Evolutionary conservation across 768 basidiomycete genomes (phyloP), one percentile per base, ranked within the genome.

Genomic region (Galerina marginata): DNA sequence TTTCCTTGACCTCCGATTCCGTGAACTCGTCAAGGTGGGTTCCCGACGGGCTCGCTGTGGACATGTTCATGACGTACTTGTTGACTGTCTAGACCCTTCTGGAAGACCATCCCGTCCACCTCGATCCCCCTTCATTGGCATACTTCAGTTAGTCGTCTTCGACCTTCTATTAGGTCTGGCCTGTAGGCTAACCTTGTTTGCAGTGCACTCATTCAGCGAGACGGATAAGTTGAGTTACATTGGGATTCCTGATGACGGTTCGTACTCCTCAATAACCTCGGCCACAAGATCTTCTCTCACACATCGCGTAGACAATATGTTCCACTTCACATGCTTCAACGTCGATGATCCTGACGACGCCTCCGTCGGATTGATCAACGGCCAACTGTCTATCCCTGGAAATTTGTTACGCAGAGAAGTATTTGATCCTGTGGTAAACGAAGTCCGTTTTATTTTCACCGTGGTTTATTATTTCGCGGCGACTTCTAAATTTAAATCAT

Each of bases 241-340:
- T 60, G 93, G 94, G 15, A 79, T 86, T 49, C 69, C 71, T 15
- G 93, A 95, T 69, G 94, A 95, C 69, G 86, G 91, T 91, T 72
- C 50, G 82, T 70, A 33, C 12, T 50, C 44, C 46, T 37, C 44
- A 23, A 50, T 25, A 23, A 49, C 36, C 36, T 37, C 37, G 39
- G 50, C 42, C 43, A 26, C 47, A n/a, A n/a, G 25, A 39, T 26
- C 9, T 25, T 58, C 12, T 12, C 43, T 44, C 38, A 53, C 46
- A 47, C 33, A 15, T 50, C 66, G 62, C 61, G 14, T 65, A 94
- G 93, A 88, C 29, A 88, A 85, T 57, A 89, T 88, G 79, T 95
- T 95, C 77, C 87, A 92, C 71, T 95, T 95, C 73, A 94, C 88
- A 36, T 94, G 92, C 73, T 95, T 95, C 81, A 95, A 95, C 64